Conservation (phyloP, 2,329 filamentous ascomycete genomes). For the Sordariomycetes sp. region DNA sequence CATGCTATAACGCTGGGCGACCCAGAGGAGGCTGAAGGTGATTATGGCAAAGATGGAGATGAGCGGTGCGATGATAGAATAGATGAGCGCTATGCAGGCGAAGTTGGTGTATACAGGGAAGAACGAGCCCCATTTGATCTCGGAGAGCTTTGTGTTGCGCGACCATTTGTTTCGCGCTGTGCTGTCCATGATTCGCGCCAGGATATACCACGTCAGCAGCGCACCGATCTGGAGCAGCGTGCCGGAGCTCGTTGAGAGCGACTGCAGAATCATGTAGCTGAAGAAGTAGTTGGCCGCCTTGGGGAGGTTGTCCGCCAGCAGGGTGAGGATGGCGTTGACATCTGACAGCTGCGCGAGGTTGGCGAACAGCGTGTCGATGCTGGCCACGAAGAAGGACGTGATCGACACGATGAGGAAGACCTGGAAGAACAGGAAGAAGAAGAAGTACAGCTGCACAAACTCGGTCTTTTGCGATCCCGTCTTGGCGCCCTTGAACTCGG, state of each 20-base stretch:
- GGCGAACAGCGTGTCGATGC: slow-evolving; percentile 52
- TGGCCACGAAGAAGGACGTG: slow-evolving; percentile 57
- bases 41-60: slow-evolving; percentile 90
- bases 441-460: slow-evolving; percentile 87
- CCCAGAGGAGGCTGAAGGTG: slow-evolving; percentile 84
- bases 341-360: slow-evolving; percentile 33
- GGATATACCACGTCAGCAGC: slow-evolving; percentile 69
- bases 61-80: slow-evolving; percentile 78
- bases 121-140: slow-evolving; percentile 82
- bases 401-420: slow-evolving; percentile 90
- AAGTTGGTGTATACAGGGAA: slow-evolving; percentile 97
- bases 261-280: slow-evolving; percentile 94
- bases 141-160: slow-evolving; percentile 67
- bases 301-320: slow-evolving; percentile 71
- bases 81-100: slow-evolving; percentile 83
- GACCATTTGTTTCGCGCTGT: slow-evolving; percentile 76
- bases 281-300: slow-evolving; percentile 94
- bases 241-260: slow-evolving; percentile 80
- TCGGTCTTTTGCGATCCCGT: slow-evolving; percentile 71
- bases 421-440: slow-evolving; percentile 88
- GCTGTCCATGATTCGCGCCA: slow-evolving; percentile 72
- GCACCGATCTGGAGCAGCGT: slow-evolving; percentile 76
- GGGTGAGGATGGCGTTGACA: slow-evolving; percentile 55
- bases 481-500: slow-evolving; percentile 65
- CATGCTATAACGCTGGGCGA: slow-evolving; percentile 94